A percentile compares a stretch with the other conserved stretches of the same genome.
phyloP scores from a whole-genome alignment of 352 stramenopile genomes.

The Pythium folliculosum region DNA sequence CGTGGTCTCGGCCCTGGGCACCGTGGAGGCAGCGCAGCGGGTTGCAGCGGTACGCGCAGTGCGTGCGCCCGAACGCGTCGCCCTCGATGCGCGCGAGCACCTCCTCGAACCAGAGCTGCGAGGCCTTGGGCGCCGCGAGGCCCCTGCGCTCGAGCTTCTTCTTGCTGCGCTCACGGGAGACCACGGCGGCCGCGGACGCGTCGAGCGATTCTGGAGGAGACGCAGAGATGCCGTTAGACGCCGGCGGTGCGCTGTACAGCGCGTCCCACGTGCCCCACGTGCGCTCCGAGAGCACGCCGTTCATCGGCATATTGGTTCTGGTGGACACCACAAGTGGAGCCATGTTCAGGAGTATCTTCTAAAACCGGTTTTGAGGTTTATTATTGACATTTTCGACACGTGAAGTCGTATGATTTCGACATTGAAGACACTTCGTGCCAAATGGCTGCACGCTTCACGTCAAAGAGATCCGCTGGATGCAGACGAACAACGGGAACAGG shows the following conservation, averaged over 20 bases:
- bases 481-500: neutral
- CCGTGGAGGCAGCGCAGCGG: conserved; percentile 50
- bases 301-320: conserved; percentile 57
- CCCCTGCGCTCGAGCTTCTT: conserved; percentile 57
- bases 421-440: conserved; percentile 12
- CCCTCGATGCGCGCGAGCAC: conserved; percentile 56
- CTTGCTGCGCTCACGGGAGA: conserved; percentile 37
- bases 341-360: conserved; percentile 4
- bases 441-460: conserved; percentile 12
- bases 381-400: conserved; percentile 6
- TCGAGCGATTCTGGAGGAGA: neutral
- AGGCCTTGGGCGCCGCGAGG: conserved; percentile 43
- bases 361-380: conserved; percentile 3
- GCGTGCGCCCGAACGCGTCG: conserved; percentile 36
- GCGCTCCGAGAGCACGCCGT: conserved; percentile 61
- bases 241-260: neutral
- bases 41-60: conserved; percentile 58
- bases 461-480: neutral
- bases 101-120: conserved; percentile 76
- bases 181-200: neutral
- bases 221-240: no score
- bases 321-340: conserved; percentile 7
- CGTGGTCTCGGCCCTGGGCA: neutral
- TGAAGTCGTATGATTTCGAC: neutral
- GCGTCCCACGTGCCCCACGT: conserved; percentile 82